phyloP scores from a whole-genome alignment of 2,329 filamentous ascomycete genomes.

The Ceratocystis eucalypticola region DNA sequence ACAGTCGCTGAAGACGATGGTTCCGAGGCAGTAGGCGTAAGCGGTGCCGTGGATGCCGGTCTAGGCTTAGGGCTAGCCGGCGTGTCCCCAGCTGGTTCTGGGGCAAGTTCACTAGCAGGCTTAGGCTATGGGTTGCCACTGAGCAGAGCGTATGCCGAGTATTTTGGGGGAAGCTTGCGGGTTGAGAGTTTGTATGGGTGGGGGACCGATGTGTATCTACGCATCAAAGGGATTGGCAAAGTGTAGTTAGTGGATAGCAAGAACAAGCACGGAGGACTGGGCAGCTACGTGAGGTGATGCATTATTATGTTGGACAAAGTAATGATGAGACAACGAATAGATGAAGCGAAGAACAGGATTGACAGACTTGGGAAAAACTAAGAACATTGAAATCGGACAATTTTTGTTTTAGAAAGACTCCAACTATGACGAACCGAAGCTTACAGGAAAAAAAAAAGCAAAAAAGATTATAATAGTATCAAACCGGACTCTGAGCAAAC shows the following conservation, averaged over 20 bases:
- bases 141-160: slow-evolving; percentile 88
- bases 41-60: slow-evolving; percentile 48
- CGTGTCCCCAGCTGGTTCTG: slow-evolving; percentile 35
- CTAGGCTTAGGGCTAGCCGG: slow-evolving; percentile 37
- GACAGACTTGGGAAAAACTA: neutral
- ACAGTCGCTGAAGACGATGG: slow-evolving; percentile 59
- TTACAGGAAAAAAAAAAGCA: too few relatives aligned
- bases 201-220: slow-evolving; percentile 60
- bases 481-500: too few relatives aligned
- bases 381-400: neutral
- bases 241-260: slow-evolving; percentile 25
- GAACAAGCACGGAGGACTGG: too few relatives aligned
- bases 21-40: slow-evolving; percentile 16
- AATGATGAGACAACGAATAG: too few relatives aligned
- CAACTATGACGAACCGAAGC: too few relatives aligned
- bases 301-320: too few relatives aligned
- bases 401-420: neutral
- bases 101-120: slow-evolving; percentile 75
- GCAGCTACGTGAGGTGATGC: too few relatives aligned
- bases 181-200: slow-evolving; percentile 95
- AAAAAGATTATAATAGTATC: too few relatives aligned
- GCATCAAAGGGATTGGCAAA: slow-evolving; percentile 48
- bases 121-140: slow-evolving; percentile 85
- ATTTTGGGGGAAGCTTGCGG: slow-evolving; percentile 88
- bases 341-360: too few relatives aligned